Evolutionary conservation across 208 protist genomes (phyloP).

Genomic region (Crithidia fasciculata): DNA sequence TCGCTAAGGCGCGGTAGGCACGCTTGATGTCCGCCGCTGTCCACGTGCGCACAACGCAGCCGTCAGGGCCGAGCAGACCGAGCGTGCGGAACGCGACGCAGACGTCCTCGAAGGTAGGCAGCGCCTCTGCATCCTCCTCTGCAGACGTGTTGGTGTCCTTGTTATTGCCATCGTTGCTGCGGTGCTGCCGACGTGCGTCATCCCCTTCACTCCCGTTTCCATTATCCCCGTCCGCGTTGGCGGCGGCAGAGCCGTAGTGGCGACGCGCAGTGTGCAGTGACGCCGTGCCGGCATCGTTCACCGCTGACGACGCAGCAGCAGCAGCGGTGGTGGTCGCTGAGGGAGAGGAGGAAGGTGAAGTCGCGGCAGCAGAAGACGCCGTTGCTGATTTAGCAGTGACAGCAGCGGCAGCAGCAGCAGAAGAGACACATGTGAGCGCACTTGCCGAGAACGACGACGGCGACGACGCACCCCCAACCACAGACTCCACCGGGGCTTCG

Average conservation of each 20-base stretch:
- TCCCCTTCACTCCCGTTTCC: too few species aligned
- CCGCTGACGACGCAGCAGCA: neutral
- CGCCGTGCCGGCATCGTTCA: too few species aligned
- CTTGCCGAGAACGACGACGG: too few species aligned
- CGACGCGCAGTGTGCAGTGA: conserved; percentile 10
- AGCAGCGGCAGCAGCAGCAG: neutral
- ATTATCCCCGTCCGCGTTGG: neutral
- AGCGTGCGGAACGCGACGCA: conserved; percentile 29
- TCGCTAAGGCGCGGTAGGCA: conserved; percentile 45
- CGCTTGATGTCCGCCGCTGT: conserved; percentile 42
- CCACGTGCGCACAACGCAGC: conserved; percentile 24
- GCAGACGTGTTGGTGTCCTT: neutral
- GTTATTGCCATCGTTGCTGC: neutral
- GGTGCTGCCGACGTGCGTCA: too few species aligned
- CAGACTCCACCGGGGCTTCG: too few species aligned
- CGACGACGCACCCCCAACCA: too few species aligned
- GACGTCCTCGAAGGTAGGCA: conserved; percentile 24
- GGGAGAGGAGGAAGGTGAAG: neutral
- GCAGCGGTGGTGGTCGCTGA: neutral
- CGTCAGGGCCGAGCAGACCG: conserved; percentile 23
- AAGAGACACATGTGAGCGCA: neutral
- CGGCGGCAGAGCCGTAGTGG: neutral
- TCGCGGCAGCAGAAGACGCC: neutral
- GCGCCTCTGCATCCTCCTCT: neutral
- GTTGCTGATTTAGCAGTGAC: too few species aligned